Base-by-base conservation (phyloP, 2,329 filamentous ascomycete species). In the Fusarium sp. region DNA sequence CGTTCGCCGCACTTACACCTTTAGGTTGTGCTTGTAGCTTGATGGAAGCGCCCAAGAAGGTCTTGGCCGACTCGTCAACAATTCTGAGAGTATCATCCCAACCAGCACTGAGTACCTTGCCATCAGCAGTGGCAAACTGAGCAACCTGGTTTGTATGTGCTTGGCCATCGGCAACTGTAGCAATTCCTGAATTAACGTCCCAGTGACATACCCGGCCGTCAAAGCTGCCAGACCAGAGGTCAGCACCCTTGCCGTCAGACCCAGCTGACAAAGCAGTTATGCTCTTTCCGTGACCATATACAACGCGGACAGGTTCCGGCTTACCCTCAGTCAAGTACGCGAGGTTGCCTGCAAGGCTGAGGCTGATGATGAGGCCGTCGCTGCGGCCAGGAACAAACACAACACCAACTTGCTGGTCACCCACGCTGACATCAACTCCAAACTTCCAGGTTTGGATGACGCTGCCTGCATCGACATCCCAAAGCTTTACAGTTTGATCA, bases 61-160 rank as follows among this genome's bases (percentile, higher is more conserved):
- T 93, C 78, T 90, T 92, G 59, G 92, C 90, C 2, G 90, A 88
- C 66, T 92, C 88, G 74, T 97, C 95, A 41, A 97, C 88, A 48
- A 90, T 92, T 71, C 95, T 92, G 41, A 98, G 86, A 2, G 92
- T 94, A 81, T 99, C 96, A 80, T 99, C 96, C 96, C 96, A 99
- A 72, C 92, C 95, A 60, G 96, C 93, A 78, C 92, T 96, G 84
- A 94, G 95, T n/a, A 94, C 90, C 74, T 90, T 88, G 39, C 90
- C 89, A 5, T 86, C 80, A 13, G 85, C 85, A 2, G 90, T 85
- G 6, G 92, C 86, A 73, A 99, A 92, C 57, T 93, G 93, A 8
- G 91, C 90, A 58, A 98, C 90, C 81, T 97, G 95, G 81, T 96
- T 97, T 13, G 93, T 93, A 82, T 98, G 96, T 8, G 90, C 86